phyloP scores from a whole-genome alignment of 208 protist species.

The Crithidia thermophila region DNA sequence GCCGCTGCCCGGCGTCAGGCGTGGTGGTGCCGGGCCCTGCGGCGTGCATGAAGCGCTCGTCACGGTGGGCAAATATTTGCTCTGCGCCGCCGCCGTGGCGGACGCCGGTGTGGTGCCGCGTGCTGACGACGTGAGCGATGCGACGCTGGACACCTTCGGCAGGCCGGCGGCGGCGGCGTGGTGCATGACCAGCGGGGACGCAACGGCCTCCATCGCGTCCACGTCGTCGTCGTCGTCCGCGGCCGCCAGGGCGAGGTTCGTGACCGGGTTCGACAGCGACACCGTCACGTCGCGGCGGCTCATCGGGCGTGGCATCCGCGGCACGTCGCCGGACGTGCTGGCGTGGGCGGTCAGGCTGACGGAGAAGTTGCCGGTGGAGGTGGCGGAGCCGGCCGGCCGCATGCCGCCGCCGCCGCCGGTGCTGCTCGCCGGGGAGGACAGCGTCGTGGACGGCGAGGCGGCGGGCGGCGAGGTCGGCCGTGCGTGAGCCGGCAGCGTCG shows the following conservation, averaged over 20 bases:
- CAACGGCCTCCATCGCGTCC: neutral
- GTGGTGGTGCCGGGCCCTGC: no score
- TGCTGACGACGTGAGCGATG: conserved; percentile 5
- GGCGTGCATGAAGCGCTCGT: neutral
- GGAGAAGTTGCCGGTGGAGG: no score
- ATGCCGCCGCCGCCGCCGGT: neutral
- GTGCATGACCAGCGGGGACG: neutral
- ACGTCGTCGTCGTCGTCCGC: conserved; percentile 19
- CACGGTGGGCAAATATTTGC: neutral
- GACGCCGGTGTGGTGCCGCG: neutral
- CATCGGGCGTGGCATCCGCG: neutral
- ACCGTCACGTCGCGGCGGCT: neutral
- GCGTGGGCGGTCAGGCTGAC: no score
- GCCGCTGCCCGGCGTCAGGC: no score
- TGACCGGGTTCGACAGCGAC: neutral
- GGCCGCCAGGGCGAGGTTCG: conserved; percentile 3
- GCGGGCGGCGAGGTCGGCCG: neutral
- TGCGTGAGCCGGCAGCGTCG: no score
- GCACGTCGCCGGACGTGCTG: neutral
- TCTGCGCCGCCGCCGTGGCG: neutral
- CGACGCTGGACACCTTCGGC: conserved; percentile 2
- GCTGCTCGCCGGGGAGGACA: no score
- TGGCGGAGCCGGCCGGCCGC: neutral
- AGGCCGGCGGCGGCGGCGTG: neutral
- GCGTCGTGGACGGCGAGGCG: neutral